Evolutionary conservation across 805 yeast genomes (phyloP).

Genomic region (Nematodospora valgi): DNA sequence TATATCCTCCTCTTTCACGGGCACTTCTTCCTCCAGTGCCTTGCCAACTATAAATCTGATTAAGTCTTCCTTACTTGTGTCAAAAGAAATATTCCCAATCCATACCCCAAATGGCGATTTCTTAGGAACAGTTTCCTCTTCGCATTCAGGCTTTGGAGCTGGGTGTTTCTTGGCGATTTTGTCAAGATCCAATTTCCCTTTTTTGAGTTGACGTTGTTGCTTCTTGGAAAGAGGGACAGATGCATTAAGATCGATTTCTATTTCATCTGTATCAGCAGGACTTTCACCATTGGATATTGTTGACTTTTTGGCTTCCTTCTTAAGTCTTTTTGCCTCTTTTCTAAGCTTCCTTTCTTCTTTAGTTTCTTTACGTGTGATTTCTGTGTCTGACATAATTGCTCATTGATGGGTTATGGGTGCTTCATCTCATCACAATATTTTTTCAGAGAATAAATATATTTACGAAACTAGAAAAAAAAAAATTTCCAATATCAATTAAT

Average conservation of each 20-base stretch:
- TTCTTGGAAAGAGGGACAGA: slow-evolving; percentile 87
- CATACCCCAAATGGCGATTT: slow-evolving; percentile 74
- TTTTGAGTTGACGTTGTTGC: slow-evolving; percentile 80
- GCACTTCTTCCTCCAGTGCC: slow-evolving; percentile 49
- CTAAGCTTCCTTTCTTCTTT: too few relatives aligned
- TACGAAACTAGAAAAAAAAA: too few relatives aligned
- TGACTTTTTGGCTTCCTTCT: too few relatives aligned
- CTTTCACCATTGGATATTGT: too few relatives aligned
- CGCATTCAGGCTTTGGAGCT: slow-evolving; percentile 34
- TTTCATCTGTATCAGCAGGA: slow-evolving; percentile 48
- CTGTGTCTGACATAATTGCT: too few relatives aligned
- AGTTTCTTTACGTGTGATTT: too few relatives aligned
- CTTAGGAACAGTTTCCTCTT: slow-evolving; percentile 26
- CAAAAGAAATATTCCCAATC: slow-evolving; percentile 91
- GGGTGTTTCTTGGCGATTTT: slow-evolving; percentile 39
- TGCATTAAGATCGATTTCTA: slow-evolving; percentile 65
- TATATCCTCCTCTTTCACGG: slow-evolving; percentile 56
- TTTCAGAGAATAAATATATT: too few relatives aligned
- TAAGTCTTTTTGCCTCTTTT: too few relatives aligned
- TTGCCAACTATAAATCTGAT: slow-evolving; percentile 60
- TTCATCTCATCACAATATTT: too few relatives aligned
- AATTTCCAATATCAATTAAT: background rate
- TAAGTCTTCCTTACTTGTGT: slow-evolving; percentile 74
- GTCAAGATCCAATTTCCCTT: slow-evolving; percentile 68
- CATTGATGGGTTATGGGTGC: too few relatives aligned